Evolutionary conservation across 306 rosid genomes (phyloP), one percentile per base, ranked within the genome.

Genomic region (Betula pendula): DNA sequence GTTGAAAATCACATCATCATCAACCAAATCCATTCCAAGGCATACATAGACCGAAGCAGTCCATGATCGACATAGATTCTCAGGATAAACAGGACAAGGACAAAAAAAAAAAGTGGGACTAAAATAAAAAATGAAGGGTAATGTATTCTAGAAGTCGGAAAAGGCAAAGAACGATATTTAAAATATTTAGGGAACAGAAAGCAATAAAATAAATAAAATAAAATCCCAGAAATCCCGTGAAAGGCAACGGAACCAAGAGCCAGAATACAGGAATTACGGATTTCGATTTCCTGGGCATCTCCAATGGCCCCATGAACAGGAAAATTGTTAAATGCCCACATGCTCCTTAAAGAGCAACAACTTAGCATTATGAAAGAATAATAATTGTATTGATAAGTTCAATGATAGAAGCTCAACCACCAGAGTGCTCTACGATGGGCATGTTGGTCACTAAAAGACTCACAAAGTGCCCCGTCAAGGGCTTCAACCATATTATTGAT

Each of bases 181-280:
- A 44, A 25, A 6, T 25, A 14, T 66, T 35, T 67, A 3, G 43
- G n/a, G 35, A 24, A 51, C 58, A 4, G 9, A 71, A 62, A 22
- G 16, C 60, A 44, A 44, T 52, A 66, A 47, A 48, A 29, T 70
- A 47, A 16, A 70, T 27, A 13, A 2, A 20, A 7, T 60, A 73
- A 33, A 40, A 75, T 49, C 15, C 88, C 92, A 84, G 50, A 84
- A 86, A 84, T 79, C 45, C 82, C 66, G 89, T 80, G 71, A 77
- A 81, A 76, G 29, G 0, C 70, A 65, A 80, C 68, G 80, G 85
- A 29, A n/a, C n/a, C n/a, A n/a, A n/a, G n/a, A 47, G 70, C 70
- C 68, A 65, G 38, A 6, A 60, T 16, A 60, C 38, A 60, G 38
- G 43, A 29, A 27, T 24, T 29, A 14, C 68, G 25, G 70, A 66